phyloP scores from a whole-genome alignment of 106 monocot genomes.

The Dactylorhiza incarnata region DNA sequence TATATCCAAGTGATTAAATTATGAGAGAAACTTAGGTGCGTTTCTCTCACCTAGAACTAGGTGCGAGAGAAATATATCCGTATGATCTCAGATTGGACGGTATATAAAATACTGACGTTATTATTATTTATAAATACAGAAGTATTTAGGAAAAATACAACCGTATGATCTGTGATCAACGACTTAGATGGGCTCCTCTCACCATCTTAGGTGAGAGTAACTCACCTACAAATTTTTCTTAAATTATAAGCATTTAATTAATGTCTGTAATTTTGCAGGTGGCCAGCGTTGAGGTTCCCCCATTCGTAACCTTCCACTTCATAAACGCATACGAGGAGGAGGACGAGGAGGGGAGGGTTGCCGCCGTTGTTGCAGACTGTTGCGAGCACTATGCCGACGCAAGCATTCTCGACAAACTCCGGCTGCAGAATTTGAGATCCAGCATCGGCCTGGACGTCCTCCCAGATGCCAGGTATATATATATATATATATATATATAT shows the following conservation, averaged over 20 bases:
- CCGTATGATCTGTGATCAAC: too few relatives aligned
- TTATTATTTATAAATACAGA: too few relatives aligned
- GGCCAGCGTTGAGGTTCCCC: constrained; percentile 85
- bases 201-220: too few relatives aligned
- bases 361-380: constrained; percentile 76
- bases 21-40: too few relatives aligned
- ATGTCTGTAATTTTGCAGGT: constrained; percentile 23
- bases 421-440: constrained; percentile 54
- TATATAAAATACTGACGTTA: too few relatives aligned
- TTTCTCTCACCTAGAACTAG: too few relatives aligned
- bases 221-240: too few relatives aligned
- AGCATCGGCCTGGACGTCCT: constrained; percentile 51
- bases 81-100: too few relatives aligned
- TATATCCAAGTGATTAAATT: too few relatives aligned
- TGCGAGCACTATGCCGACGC: constrained; percentile 85
- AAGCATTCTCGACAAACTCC: constrained; percentile 76
- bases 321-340: constrained; percentile 94
- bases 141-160: too few relatives aligned
- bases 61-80: too few relatives aligned
- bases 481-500: background rate
- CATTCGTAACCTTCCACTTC: constrained; percentile 89
- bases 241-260: background rate
- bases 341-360: constrained; percentile 60
- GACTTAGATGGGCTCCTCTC: too few relatives aligned
- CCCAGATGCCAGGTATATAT: constrained; percentile 72